Evolutionary conservation across 2,329 filamentous ascomycete genomes (phyloP).

Genomic region (Aspergillus sp.): DNA sequence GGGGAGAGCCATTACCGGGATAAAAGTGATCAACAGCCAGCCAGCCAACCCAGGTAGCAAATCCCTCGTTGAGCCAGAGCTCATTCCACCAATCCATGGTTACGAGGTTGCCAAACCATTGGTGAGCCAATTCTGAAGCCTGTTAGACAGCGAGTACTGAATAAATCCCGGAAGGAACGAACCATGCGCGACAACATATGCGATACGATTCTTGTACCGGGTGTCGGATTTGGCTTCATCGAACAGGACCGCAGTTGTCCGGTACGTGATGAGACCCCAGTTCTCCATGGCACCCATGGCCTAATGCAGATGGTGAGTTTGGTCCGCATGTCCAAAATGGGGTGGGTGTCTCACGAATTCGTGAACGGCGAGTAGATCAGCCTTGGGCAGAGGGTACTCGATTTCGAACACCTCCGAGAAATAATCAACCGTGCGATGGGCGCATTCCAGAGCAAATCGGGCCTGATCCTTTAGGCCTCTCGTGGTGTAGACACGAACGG

Average conservation of each 20-base stretch:
- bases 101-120: slow-evolving; percentile 92
- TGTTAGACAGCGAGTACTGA: slow-evolving; percentile 2
- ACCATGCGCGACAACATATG: slow-evolving; percentile 90
- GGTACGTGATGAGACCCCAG: slow-evolving; percentile 93
- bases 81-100: slow-evolving; percentile 98
- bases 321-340: background rate
- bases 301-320: slow-evolving; percentile 30
- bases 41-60: slow-evolving; percentile 98
- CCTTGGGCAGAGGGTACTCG: slow-evolving; percentile 87
- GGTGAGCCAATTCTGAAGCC: slow-evolving; percentile 68
- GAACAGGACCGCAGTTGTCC: slow-evolving; percentile 91
- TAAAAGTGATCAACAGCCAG: slow-evolving; percentile 82
- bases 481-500: slow-evolving; percentile 92
- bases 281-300: slow-evolving; percentile 77
- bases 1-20: slow-evolving; percentile 45
- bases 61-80: slow-evolving; percentile 90
- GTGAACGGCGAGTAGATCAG: slow-evolving; percentile 81
- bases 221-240: slow-evolving; percentile 86
- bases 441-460: slow-evolving; percentile 78
- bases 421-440: slow-evolving; percentile 87
- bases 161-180: slow-evolving; percentile 7
- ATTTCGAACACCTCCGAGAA: slow-evolving; percentile 91
- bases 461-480: slow-evolving; percentile 90
- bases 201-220: slow-evolving; percentile 83
- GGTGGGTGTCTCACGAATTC: slow-evolving; percentile 61